Base-by-base conservation (phyloP, 805 yeast species). In the Yamadazyma ubonensis region DNA sequence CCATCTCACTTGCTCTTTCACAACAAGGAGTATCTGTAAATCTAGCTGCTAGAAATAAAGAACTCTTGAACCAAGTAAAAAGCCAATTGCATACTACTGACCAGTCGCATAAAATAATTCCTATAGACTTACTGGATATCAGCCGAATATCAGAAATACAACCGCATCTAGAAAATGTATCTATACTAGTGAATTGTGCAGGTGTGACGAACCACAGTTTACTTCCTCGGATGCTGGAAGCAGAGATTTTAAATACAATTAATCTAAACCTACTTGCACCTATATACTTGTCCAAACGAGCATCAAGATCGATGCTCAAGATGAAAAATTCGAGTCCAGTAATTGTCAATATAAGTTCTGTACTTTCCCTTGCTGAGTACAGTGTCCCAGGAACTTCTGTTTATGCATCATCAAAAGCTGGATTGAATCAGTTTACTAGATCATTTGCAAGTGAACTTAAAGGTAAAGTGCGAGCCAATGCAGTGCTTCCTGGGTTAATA, bases 371-470 rank as follows among this genome's bases (percentile, higher is more conserved):
- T 3, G 62, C 70, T 0, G 55, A 57, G 8, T 36, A 49, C 4
- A 45, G 50, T 1, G 45, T 66, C 0, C 71, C 74, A 3, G 95
- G 95, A 1, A 72, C 88, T 0, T 46, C 78, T 0, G 81, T 81
- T 0, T 87, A 87, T 50, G 64, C 83, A 0, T 85, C 89, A 0
- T 66, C 83, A 38, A 87, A 87, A 53, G 80, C 83, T 0, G 96
- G 88, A 0, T 52, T 87, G 3, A 60, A 75, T 34, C 83, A 83
- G 3, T 78, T 86, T 49, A 75, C 88, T 0, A 59, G 66, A 32
- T 57, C 81, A 0, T 54, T 85, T 23, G 83, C 90, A 0, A 49
- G 57, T 0, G 96, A 87, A 48, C 53, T 83, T 43, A 72, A 71
- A 10, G 59, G 77, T 0, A 67, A 67, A 7, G 70, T 87, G 2